Percentiles rank a stretch among this genome's conserved stretches.
Evolutionary conservation across 345 rosid species (phyloP).

Genomic region (Murraya koenigii): DNA sequence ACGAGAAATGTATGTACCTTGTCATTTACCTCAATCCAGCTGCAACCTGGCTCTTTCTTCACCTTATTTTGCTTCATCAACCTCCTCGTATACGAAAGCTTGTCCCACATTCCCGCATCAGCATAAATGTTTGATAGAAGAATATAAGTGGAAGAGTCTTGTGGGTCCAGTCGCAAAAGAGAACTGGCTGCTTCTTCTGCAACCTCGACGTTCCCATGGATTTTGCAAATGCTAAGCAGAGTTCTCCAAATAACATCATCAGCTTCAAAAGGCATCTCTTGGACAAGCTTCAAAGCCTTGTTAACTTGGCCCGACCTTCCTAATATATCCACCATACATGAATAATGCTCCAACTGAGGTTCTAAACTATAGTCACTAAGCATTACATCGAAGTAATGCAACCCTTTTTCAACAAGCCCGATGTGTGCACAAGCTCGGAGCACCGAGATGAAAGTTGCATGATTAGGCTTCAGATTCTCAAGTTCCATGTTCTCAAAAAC

Average conservation of each 20-base stretch:
- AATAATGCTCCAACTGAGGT: conserved; percentile 82
- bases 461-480: conserved; percentile 61
- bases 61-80: conserved; percentile 60
- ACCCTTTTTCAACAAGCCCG: conserved; percentile 62
- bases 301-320: conserved; percentile 70
- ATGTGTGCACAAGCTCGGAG: conserved; percentile 93
- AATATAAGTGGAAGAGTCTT: conserved; percentile 74
- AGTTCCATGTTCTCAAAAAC: conserved; percentile 59
- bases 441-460: conserved; percentile 81
- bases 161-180: conserved; percentile 65
- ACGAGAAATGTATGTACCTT: conserved; percentile 70
- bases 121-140: conserved; percentile 84
- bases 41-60: conserved; percentile 93
- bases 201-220: conserved; percentile 68
- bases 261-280: conserved; percentile 73
- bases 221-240: conserved; percentile 70
- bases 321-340: conserved; percentile 87
- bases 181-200: conserved; percentile 64
- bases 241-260: conserved; percentile 87
- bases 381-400: conserved; percentile 68
- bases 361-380: conserved; percentile 47
- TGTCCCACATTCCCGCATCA: conserved; percentile 86
- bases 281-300: conserved; percentile 57
- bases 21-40: conserved; percentile 88
- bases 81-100: conserved; percentile 64